Conservation (phyloP, 2,329 filamentous ascomycete species). For the Cladosporium sp. region DNA sequence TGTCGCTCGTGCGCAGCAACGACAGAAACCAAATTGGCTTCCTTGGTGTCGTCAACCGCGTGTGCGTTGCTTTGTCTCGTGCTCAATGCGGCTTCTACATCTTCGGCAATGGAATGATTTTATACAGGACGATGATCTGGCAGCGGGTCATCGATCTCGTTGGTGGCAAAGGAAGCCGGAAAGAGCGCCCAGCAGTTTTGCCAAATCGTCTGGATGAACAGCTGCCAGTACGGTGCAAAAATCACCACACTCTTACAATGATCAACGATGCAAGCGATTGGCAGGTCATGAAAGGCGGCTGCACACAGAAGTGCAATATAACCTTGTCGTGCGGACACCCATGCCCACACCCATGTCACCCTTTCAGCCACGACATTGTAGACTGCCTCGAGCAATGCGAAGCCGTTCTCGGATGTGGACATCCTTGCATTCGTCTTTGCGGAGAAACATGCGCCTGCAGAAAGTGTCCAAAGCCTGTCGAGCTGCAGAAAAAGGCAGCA, state of each 20-base stretch:
- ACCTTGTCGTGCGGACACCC: conserved; percentile 48
- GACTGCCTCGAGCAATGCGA: conserved; percentile 27
- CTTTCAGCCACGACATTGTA: conserved; percentile 37
- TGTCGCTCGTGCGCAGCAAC: conserved; percentile 76
- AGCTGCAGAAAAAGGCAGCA: background rate
- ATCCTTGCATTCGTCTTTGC: conserved; percentile 35
- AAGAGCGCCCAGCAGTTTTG: conserved; percentile 16
- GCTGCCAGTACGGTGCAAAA: conserved; percentile 25
- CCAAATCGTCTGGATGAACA: conserved; percentile 21
- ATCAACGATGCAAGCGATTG: conserved; percentile 50
- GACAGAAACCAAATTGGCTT: conserved; percentile 62
- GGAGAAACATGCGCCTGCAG: conserved; percentile 30
- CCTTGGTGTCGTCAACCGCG: conserved; percentile 59
- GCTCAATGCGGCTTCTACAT: conserved; percentile 77
- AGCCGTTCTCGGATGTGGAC: conserved; percentile 35
- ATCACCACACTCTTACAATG: conserved; percentile 20
- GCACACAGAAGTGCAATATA: conserved; percentile 43
- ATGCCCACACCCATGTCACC: conserved; percentile 52
- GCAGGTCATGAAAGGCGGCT: conserved; percentile 51
- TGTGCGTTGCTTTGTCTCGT: conserved; percentile 62
- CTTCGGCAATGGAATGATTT: conserved; percentile 67
- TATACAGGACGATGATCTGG: conserved; percentile 29
- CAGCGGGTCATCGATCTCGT: conserved; percentile 27
- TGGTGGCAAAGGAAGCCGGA: conserved; percentile 16
- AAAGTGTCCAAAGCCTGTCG: conserved; percentile 12